phyloP scores from a whole-genome alignment of 1,139 yeast species.

The Candida pseudoviswanathii region DNA sequence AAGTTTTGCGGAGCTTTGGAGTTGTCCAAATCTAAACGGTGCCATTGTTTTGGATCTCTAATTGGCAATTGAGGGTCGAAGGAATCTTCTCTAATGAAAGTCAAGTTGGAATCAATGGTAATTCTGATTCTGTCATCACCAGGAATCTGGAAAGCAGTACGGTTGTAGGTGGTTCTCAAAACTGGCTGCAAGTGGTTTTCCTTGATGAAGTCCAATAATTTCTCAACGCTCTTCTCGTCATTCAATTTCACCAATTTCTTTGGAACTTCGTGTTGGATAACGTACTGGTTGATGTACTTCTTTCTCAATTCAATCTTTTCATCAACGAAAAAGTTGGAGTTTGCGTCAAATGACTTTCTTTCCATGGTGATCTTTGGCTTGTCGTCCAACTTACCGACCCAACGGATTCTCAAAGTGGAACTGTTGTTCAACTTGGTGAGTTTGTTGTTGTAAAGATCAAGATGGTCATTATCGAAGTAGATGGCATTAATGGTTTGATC shows the following conservation, averaged over 20 bases:
- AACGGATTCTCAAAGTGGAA: conserved; percentile 79
- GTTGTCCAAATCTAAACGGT: conserved; percentile 84
- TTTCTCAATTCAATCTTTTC: conserved; percentile 72
- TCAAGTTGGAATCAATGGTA: conserved; percentile 84
- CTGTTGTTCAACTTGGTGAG: conserved; percentile 69
- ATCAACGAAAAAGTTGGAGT: conserved; percentile 55
- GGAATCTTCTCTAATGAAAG: conserved; percentile 87
- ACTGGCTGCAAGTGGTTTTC: conserved; percentile 79
- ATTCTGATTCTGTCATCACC: conserved; percentile 93
- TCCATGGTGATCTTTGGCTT: conserved; percentile 81
- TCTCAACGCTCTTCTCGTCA: conserved; percentile 34
- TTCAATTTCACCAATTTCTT: conserved; percentile 30
- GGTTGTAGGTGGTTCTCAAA: conserved; percentile 80
- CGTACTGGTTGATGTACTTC: conserved; percentile 42
- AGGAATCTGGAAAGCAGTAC: conserved; percentile 97
- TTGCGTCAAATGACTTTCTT: conserved; percentile 67
- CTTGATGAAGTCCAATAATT: conserved; percentile 60
- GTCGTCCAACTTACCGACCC: conserved; percentile 83
- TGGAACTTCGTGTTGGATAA: conserved; percentile 39
- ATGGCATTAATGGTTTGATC: conserved; percentile 87
- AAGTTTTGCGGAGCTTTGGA: conserved; percentile 68
- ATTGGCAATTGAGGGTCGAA: conserved; percentile 84
- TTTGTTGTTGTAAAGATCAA: conserved; percentile 85
- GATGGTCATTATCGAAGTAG: conserved; percentile 82
- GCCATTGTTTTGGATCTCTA: conserved; percentile 90